phyloP scores from a whole-genome alignment of 1,284 basidiomycete genomes.

The Volvariella surrecta region DNA sequence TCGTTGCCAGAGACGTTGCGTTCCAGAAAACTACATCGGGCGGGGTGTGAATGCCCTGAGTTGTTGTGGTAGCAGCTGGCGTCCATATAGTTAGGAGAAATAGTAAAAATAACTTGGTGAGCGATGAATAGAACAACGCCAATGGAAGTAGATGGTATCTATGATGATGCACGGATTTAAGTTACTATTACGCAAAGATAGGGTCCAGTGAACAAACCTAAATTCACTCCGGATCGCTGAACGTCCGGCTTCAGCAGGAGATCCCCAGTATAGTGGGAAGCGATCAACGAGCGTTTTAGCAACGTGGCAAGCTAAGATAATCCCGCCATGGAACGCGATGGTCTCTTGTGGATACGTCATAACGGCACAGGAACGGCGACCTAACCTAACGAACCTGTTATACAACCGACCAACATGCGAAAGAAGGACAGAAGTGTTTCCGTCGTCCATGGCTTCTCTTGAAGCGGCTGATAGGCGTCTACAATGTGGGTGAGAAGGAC shows the following conservation, averaged over 20 bases:
- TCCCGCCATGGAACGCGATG: conserved; percentile 59
- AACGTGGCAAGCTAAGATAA: conserved; percentile 50
- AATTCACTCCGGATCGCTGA: conserved; percentile 60
- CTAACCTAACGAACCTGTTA: conserved; percentile 34
- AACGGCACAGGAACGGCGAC: too few relatives aligned
- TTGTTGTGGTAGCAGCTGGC: conserved; percentile 27
- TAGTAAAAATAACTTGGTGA: conserved; percentile 81
- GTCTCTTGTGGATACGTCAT: conserved; percentile 40
- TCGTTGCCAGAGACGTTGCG: conserved; percentile 25
- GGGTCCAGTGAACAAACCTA: conserved; percentile 16
- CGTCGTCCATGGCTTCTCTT: conserved; percentile 35
- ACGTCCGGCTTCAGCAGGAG: conserved; percentile 9
- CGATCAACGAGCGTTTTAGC: conserved; percentile 30
- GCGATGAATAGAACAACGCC: conserved; percentile 78
- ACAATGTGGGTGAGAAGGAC: neutral
- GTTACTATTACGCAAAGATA: conserved; percentile 3
- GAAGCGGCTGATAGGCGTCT: conserved; percentile 29
- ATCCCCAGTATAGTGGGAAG: conserved; percentile 22
- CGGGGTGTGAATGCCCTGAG: conserved; percentile 6
- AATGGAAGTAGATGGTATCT: conserved; percentile 73
- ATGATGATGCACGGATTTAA: conserved; percentile 4
- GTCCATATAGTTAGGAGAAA: conserved; percentile 81
- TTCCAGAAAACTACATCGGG: conserved; percentile 13
- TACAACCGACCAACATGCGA: conserved; percentile 53
- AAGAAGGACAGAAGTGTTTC: conserved; percentile 42